phyloP scores from a whole-genome alignment of 768 basidiomycete genomes.

The Imleria badia region DNA sequence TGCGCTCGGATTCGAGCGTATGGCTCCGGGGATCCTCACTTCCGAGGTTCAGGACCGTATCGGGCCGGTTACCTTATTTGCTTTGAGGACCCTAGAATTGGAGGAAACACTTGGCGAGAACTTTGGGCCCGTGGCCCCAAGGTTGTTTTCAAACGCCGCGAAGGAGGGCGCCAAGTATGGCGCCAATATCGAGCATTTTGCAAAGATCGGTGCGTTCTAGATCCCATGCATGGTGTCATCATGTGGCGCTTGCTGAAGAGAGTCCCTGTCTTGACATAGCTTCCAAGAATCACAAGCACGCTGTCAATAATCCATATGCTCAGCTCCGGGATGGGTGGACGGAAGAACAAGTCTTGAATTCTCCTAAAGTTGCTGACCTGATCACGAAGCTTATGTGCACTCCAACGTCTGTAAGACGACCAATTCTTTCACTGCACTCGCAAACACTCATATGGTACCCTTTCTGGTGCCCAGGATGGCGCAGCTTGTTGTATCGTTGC shows the following conservation, averaged over 20 bases:
- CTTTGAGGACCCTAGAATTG: slow-evolving; percentile 41
- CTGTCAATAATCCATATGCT: slow-evolving; percentile 76
- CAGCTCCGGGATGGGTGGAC: slow-evolving; percentile 79
- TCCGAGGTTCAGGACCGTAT: slow-evolving; percentile 52
- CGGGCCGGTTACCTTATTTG: slow-evolving; percentile 46
- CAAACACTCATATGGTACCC: not conserved
- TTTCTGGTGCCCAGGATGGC: slow-evolving; percentile 48
- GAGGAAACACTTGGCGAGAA: slow-evolving; percentile 53
- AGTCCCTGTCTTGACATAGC: slow-evolving; percentile 38
- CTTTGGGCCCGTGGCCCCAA: slow-evolving; percentile 63
- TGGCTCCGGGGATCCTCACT: slow-evolving; percentile 68
- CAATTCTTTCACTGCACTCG: not conserved
- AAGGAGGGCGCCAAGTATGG: slow-evolving; percentile 74
- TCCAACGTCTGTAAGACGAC: slow-evolving; percentile 66
- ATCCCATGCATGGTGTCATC: not conserved
- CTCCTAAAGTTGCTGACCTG: slow-evolving; percentile 64
- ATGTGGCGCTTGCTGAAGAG: not conserved
- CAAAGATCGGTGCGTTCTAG: slow-evolving; percentile 62
- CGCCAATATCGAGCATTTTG: slow-evolving; percentile 60
- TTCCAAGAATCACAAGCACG: slow-evolving; percentile 79
- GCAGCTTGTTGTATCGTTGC: slow-evolving; percentile 75
- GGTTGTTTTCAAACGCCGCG: slow-evolving; percentile 68
- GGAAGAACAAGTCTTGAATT: slow-evolving; percentile 62
- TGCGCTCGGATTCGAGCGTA: slow-evolving; percentile 82
- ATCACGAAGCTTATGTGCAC: slow-evolving; percentile 83